These are phyloP conservation scores for Solanum sejunctum DNA, from an alignment of 257 asterid genomes.

Conservation along the genomic window DNA sequence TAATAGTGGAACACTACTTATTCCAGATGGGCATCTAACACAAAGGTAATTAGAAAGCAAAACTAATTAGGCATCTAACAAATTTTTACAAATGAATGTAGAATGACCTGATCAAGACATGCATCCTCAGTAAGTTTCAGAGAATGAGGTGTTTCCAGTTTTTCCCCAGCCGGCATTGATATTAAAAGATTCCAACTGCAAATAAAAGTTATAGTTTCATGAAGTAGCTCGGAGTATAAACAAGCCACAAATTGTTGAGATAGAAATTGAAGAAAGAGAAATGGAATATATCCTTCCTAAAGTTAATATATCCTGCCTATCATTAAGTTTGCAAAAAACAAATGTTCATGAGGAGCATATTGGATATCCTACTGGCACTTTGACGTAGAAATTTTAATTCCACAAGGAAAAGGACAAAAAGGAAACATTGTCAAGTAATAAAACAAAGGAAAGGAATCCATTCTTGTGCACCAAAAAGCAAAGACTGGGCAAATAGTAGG, in stretches of 20 bases:
- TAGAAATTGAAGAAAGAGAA: background rate
- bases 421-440: background rate
- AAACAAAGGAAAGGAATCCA: background rate
- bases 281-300: background rate
- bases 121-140: conserved; percentile 58
- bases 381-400: background rate
- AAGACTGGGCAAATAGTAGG: background rate
- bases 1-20: background rate
- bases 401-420: background rate
- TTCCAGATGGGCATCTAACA: background rate
- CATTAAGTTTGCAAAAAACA: background rate
- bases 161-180: conserved; percentile 82
- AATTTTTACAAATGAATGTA: background rate
- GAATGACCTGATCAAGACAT: conserved; percentile 64
- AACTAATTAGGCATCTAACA: background rate
- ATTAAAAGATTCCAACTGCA: conserved; percentile 82
- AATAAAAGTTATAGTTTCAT: conserved; percentile 9
- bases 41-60: background rate
- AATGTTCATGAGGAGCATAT: background rate
- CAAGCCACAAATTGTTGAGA: background rate
- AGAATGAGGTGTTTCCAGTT: conserved; percentile 67
- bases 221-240: conserved; percentile 3
- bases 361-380: background rate
- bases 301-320: background rate
- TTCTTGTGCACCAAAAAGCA: background rate